Evolutionary conservation across 805 yeast genomes (phyloP), one percentile per base, ranked within the genome.

Genomic region (fission yeast (Schizosaccharomyces pombe)): DNA sequence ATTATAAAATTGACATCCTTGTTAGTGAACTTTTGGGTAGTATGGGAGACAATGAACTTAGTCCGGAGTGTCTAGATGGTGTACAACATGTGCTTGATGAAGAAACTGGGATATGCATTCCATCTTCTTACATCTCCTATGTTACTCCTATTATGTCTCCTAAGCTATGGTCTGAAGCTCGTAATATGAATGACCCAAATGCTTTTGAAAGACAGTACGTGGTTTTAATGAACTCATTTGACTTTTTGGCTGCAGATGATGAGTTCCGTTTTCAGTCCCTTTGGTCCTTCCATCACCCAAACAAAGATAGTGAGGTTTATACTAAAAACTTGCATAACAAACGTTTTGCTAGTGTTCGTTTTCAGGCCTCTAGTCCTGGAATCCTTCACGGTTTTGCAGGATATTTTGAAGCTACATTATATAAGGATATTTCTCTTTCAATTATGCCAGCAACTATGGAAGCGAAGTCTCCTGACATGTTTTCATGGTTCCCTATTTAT

Each of bases 21-120:
- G 72, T 89, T 1, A 81, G 93, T 47, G 96, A 87, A 64, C 68
- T 89, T 5, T 65, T 87, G 29, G 96, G 96, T 4, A 83, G 94
- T 14, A 82, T 89, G 67, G 96, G 94, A 3, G 89, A 93, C 64
- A 89, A 87, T 65, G 96, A 87, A 63, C 70, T 85, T 16, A 74
- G 84, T 6, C 96, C 97, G 0, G 97, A 87, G 63, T 79, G 91
- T 56, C 64, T 85, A 2, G 69, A 68, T 49, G 67, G 72, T 0
- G 61, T 71, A 16, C 73, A 74, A 54, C 58, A 61, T 52, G 59
- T 62, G 59, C 57, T 73, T 60, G 72, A 75, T 65, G 61, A 61
- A 5, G 53, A 55, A 2, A 55, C 63, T 34, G 81, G 84, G 2
- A 65, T 77, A 22, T 78, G 75, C 66, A 80, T 82, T 37, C 89